A percentile compares a stretch with the other conserved stretches of the same genome.
phyloP scores from a whole-genome alignment of 2,329 filamentous ascomycete species.

The Elsinoe batatas region DNA sequence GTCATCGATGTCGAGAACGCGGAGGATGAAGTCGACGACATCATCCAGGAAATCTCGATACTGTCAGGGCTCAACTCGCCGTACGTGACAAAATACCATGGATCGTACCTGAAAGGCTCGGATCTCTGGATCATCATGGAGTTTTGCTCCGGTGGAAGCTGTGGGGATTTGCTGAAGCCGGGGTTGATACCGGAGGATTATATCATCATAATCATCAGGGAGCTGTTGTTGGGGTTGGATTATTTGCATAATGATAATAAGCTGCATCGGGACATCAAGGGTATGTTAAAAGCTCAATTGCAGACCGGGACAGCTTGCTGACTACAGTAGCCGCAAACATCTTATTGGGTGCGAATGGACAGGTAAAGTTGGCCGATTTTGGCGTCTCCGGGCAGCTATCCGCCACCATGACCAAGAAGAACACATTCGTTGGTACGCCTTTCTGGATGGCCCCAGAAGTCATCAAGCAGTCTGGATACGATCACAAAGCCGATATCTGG shows the following conservation, averaged over 20 bases:
- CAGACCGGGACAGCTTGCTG: not conserved
- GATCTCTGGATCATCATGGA: constrained; percentile 99
- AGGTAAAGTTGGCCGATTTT: constrained; percentile 96
- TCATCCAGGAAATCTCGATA: constrained; percentile 97
- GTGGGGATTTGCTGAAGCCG: constrained; percentile 90
- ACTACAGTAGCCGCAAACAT: constrained; percentile 69
- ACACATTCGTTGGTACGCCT: constrained; percentile 94
- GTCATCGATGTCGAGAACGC: constrained; percentile 98
- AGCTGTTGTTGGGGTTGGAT: constrained; percentile 79
- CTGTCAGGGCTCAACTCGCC: constrained; percentile 91
- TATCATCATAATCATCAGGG: constrained; percentile 88
- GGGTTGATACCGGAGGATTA: constrained; percentile 88
- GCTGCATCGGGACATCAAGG: constrained; percentile 91
- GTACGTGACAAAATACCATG: constrained; percentile 96
- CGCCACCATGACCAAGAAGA: constrained; percentile 99
- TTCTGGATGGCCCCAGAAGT: constrained; percentile 99
- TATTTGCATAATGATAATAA: constrained; percentile 95
- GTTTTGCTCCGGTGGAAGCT: constrained; percentile 93
- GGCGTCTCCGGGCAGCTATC: constrained; percentile 93
- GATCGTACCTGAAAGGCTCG: constrained; percentile 89
- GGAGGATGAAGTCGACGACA: constrained; percentile 98
- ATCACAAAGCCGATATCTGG: constrained; percentile 97
- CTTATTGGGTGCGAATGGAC: constrained; percentile 75
- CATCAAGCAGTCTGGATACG: constrained; percentile 96
- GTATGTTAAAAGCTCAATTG: constrained; percentile 35